Conservation (phyloP, 495 filamentous ascomycete genomes). For the Aspergillus asperescens region DNA sequence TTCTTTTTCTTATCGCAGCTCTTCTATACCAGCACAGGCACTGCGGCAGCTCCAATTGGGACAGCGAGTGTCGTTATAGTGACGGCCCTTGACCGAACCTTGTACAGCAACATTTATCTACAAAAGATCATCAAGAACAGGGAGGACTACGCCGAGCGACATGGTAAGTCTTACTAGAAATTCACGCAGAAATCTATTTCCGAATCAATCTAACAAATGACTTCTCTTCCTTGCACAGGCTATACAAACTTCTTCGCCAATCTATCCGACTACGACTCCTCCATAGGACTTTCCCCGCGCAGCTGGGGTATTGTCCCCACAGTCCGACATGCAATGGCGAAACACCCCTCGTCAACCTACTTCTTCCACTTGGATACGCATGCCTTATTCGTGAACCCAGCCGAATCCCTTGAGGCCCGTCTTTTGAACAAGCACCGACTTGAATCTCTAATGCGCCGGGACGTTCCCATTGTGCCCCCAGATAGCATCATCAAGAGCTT, state of each 20-base stretch:
- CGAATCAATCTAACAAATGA: neutral
- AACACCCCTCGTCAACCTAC: constrained; percentile 64
- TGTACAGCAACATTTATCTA: constrained; percentile 56
- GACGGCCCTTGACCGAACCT: constrained; percentile 66
- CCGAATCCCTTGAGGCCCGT: constrained; percentile 60
- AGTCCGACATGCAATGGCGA: constrained; percentile 83
- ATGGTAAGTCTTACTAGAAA: constrained; percentile 56
- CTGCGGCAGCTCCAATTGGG: constrained; percentile 50
- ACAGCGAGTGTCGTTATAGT: constrained; percentile 82
- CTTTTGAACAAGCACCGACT: constrained; percentile 62
- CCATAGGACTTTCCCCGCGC: constrained; percentile 56
- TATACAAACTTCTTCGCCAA: constrained; percentile 83
- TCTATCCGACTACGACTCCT: constrained; percentile 59
- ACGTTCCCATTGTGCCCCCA: constrained; percentile 83
- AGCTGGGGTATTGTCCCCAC: constrained; percentile 80
- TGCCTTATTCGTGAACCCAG: constrained; percentile 85
- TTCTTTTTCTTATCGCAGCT: constrained; percentile 58
- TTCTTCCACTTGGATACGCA: constrained; percentile 83
- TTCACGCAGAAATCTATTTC: neutral
- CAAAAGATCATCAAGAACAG: constrained; percentile 75
- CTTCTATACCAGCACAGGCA: constrained; percentile 34
- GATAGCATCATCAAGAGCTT: constrained; percentile 97
- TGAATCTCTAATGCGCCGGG: constrained; percentile 75
- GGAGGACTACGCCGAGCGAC: constrained; percentile 75
- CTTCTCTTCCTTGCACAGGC: constrained; percentile 45